Evolutionary conservation across 345 rosid genomes (phyloP).

Genomic region (Ceriops zippeliana): DNA sequence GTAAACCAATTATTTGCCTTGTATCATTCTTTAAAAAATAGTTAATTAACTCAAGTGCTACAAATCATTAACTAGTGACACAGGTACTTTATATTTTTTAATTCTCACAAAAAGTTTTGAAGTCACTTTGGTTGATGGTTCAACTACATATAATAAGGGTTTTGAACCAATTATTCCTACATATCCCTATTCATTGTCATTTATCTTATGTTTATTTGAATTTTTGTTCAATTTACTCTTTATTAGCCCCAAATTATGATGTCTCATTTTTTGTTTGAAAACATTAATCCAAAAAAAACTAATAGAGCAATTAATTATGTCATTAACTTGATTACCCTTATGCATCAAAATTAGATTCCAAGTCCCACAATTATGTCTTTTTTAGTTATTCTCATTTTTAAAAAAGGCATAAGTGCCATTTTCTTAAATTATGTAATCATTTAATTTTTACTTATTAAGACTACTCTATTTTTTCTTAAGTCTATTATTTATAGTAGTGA

Average conservation of each 20-base stretch:
- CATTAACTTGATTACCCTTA: too few relatives aligned
- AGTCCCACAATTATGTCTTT: not conserved
- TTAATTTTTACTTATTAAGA: not conserved
- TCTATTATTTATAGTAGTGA: not conserved
- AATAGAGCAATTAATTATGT: too few relatives aligned
- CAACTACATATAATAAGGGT: not conserved
- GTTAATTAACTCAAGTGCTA: not conserved
- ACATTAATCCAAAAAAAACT: too few relatives aligned
- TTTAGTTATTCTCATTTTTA: not conserved
- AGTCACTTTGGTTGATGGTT: not conserved
- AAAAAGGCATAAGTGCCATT: not conserved
- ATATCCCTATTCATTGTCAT: too few relatives aligned
- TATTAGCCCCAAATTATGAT: too few relatives aligned
- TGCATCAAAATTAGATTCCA: not conserved
- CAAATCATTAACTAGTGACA: not conserved
- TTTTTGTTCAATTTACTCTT: too few relatives aligned
- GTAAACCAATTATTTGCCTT: too few relatives aligned
- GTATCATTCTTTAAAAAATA: too few relatives aligned
- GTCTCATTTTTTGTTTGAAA: too few relatives aligned
- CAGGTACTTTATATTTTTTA: not conserved
- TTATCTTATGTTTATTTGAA: too few relatives aligned
- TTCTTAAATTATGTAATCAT: not conserved
- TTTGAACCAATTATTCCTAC: not conserved
- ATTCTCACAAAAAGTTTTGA: not conserved
- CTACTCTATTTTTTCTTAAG: not conserved